A percentile compares a stretch with the other conserved stretches of the same genome.
phyloP scores from a whole-genome alignment of 1,139 yeast species.

The Hemisphaericaspora xylofermentans region DNA sequence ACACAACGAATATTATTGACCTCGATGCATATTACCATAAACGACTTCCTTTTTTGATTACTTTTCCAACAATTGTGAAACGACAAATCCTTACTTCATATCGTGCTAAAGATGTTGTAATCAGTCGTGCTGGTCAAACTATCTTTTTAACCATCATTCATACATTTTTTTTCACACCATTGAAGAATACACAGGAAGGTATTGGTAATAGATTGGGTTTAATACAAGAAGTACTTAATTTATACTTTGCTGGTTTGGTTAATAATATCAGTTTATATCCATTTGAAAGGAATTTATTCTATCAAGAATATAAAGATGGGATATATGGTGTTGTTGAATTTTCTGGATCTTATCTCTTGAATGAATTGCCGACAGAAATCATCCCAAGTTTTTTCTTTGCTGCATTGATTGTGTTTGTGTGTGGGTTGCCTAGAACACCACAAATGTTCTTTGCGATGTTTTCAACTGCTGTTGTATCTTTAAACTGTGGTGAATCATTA shows the following conservation, averaged over 20 bases:
- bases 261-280: conserved; percentile 78
- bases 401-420: conserved; percentile 61
- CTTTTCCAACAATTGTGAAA: conserved; percentile 30
- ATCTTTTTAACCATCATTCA: conserved; percentile 63
- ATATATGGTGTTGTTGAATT: conserved; percentile 70
- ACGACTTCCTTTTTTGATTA: conserved; percentile 23
- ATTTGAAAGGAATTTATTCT: conserved; percentile 68
- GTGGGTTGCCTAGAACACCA: conserved; percentile 72
- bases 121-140: conserved; percentile 69
- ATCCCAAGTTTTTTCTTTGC: conserved; percentile 59
- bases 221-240: conserved; percentile 68
- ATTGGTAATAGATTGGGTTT: conserved; percentile 67
- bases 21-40: conserved; percentile 20
- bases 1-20: conserved; percentile 15
- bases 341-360: conserved; percentile 58
- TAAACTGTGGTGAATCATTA: conserved; percentile 78
- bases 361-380: conserved; percentile 76
- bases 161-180: conserved; percentile 69
- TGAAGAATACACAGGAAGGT: conserved; percentile 53
- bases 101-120: conserved; percentile 60
- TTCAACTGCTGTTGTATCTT: conserved; percentile 52
- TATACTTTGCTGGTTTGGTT: conserved; percentile 78
- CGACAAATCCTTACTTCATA: conserved; percentile 48
- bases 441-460: conserved; percentile 67
- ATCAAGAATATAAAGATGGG: conserved; percentile 75